Base-by-base conservation (phyloP, 139 green algal species). In the Asterochloris sp. region DNA sequence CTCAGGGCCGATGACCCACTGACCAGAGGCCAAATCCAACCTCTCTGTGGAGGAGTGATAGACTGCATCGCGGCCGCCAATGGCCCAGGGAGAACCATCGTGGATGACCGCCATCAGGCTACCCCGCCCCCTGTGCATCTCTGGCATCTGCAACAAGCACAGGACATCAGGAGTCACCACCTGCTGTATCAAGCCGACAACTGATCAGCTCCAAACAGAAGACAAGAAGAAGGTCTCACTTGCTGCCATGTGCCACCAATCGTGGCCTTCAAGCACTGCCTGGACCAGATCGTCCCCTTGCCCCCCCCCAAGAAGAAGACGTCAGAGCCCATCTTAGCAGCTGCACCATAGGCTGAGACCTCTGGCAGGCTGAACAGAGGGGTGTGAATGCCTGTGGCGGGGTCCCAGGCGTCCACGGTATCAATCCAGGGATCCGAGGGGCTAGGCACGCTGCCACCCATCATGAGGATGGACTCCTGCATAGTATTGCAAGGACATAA, bases 281-380 rank as follows among this genome's bases (percentile, higher is more conserved):
- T 69, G 75, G 85, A 73, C 87, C 87, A 89, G 69, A 77, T 68
- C n/a, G 10, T 69, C n/a, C 73, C 80, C 38, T 84, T 83, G 29
- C 87, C 84, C 12, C 85, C 87, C 17, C 87, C 85, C 71, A 87
- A 73, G 16, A 86, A 73, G 13, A 86, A 87, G 23, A 90, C 62
- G 27, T 63, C 63, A 69, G 26, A 28, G 8, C 77, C 79, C 24
- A 90, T 73, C 62, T 69, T 69, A 0, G 27, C 76, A 4, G 67
- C 78, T 27, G 62, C 79, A 28, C 87, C 87, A 71, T 90, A 88
- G n/a, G 82, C 87, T 13, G 79, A 81, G 28, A 62, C 14, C 64
- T 60, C 29, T 28, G 62, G 73, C 13, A 77, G 54, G 10, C 73
- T 27, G 29, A 21, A 24, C 78, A 54, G 80, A 24, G 54, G 19